A percentile compares a stretch with the other conserved stretches of the same genome.
These are phyloP conservation scores for Eragrostis curvula DNA, from an alignment of 176 grass and related monocot species.

Conservation along the genomic window DNA sequence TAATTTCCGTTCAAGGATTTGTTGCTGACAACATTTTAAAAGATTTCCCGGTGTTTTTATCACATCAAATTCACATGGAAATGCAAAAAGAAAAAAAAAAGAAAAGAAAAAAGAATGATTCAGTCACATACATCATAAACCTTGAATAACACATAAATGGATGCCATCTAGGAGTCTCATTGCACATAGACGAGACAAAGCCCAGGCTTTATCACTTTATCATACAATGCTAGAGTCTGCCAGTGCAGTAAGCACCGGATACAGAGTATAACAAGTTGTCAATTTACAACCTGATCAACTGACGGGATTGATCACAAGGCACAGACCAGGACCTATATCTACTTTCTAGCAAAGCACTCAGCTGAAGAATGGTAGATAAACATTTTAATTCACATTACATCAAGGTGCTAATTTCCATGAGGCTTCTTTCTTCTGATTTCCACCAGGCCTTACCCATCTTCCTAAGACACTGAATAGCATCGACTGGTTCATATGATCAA, in stretches of 20 bases:
- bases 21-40: not conserved
- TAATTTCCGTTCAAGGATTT: not conserved
- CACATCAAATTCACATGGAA: not conserved
- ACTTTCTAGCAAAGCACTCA: slow-evolving; percentile 30
- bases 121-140: not conserved
- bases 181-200: slow-evolving; percentile 12
- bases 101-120: not conserved
- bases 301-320: slow-evolving; percentile 44
- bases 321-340: slow-evolving; percentile 24
- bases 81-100: too few species aligned
- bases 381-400: slow-evolving; percentile 50
- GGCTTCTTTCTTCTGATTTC: not conserved
- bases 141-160: not conserved
- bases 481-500: slow-evolving; percentile 16
- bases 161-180: not conserved
- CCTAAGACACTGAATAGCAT: slow-evolving; percentile 20
- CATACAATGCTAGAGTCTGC: slow-evolving; percentile 34
- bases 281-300: slow-evolving; percentile 45
- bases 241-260: slow-evolving; percentile 24
- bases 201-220: not conserved
- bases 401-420: slow-evolving; percentile 9
- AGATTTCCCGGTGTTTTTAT: too few species aligned
- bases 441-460: slow-evolving; percentile 28
- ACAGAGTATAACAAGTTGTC: slow-evolving; percentile 22
- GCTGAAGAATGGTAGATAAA: not conserved